Conservation (phyloP, 352 stramenopile species). For the Phytophthora colocasiae region DNA sequence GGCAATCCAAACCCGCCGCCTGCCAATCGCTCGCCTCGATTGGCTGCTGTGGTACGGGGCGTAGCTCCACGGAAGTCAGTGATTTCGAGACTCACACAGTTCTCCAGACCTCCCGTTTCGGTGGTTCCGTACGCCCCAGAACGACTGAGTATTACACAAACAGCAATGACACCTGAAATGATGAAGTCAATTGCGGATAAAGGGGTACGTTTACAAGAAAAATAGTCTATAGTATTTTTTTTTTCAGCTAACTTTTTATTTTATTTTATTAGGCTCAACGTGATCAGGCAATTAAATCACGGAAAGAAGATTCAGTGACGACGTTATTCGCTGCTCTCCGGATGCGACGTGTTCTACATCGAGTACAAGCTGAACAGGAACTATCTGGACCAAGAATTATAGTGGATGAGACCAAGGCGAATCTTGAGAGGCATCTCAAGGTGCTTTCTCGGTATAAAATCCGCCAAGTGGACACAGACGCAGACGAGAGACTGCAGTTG, state of each 20-base stretch:
- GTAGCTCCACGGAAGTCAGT: constrained; percentile 52
- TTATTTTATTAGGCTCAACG: background rate
- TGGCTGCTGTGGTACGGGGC: constrained; percentile 29
- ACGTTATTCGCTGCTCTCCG: constrained; percentile 70
- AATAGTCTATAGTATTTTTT: background rate
- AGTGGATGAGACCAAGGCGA: constrained; percentile 56
- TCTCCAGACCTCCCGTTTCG: constrained; percentile 47
- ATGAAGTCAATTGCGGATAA: constrained; percentile 45
- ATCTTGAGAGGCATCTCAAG: constrained; percentile 73
- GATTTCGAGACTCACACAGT: constrained; percentile 54
- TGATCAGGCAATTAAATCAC: constrained; percentile 1
- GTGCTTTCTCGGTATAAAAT: constrained; percentile 83
- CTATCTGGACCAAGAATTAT: constrained; percentile 17
- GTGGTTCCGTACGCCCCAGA: constrained; percentile 73
- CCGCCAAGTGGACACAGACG: constrained; percentile 55
- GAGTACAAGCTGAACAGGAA: constrained; percentile 32
- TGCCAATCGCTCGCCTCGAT: constrained; percentile 6
- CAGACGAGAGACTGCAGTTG: constrained; percentile 42
- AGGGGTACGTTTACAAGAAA: constrained; percentile 31
- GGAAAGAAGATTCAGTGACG: constrained; percentile 44
- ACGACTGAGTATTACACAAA: constrained; percentile 68
- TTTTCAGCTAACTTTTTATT: constrained; percentile 1
- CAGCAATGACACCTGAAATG: constrained; percentile 57
- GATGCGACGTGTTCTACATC: constrained; percentile 60
- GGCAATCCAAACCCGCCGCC: constrained; percentile 4